Conservation (phyloP, 2,329 filamentous ascomycete species). For the Coniella lustricola region DNA sequence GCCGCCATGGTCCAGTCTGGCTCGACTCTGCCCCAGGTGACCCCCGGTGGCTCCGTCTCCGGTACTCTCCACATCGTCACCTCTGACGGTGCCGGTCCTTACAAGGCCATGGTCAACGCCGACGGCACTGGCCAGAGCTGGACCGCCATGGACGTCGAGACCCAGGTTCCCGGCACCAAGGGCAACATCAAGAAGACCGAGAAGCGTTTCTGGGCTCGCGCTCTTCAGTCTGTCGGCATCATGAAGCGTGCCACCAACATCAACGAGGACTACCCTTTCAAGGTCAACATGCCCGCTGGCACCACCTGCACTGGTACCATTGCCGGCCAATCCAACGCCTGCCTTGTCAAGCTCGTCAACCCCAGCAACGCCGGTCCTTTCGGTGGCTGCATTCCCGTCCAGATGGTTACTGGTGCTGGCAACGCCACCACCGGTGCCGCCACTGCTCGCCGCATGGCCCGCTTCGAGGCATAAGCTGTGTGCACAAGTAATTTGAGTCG, state of each 20-base stretch:
- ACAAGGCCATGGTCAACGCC: conserved; percentile 31
- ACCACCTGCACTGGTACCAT: conserved; percentile 22
- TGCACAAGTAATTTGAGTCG: too few relatives aligned
- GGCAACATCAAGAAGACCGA: conserved; percentile 27
- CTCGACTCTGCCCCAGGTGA: conserved; percentile 32
- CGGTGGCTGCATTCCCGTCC: conserved; percentile 16
- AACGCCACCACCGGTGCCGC: conserved; percentile 7
- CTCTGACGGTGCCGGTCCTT: conserved; percentile 33
- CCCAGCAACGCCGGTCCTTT: conserved; percentile 17
- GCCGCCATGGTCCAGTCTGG: conserved; percentile 30
- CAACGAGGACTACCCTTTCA: conserved; percentile 21
- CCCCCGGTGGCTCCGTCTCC: conserved; percentile 26
- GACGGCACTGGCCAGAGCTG: conserved; percentile 30
- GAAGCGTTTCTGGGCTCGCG: conserved; percentile 16
- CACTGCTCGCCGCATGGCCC: conserved; percentile 14
- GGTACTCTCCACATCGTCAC: conserved; percentile 35
- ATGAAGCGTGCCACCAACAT: conserved; percentile 18
- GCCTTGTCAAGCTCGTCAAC: conserved; percentile 25
- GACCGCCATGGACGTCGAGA: conserved; percentile 23
- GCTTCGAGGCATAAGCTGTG: conserved; percentile 8
- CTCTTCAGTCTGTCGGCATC: conserved; percentile 13
- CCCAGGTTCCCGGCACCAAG: conserved; percentile 30
- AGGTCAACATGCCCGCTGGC: conserved; percentile 22
- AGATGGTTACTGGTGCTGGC: conserved; percentile 6
- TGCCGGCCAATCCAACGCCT: conserved; percentile 20